Conservation (phyloP, 1,139 yeast genomes). For the Nadsonia commutata region DNA sequence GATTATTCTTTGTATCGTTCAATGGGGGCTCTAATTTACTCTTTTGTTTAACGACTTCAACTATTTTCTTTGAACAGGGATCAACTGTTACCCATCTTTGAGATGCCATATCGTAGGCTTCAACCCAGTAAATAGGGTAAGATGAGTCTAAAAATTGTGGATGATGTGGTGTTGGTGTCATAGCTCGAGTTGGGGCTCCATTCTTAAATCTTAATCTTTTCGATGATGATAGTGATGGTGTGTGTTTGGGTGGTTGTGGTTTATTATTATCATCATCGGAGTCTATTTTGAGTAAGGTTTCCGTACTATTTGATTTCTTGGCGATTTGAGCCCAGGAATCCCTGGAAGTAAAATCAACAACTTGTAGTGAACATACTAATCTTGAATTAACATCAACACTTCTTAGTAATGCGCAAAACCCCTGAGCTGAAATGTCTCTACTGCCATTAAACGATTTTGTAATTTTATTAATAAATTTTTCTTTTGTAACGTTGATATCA, state of each 20-base stretch:
- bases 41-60: slow-evolving; percentile 53
- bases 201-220: slow-evolving; percentile 3
- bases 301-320: too few relatives aligned
- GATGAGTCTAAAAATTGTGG: slow-evolving; percentile 5
- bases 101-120: slow-evolving; percentile 70
- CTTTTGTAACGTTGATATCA: slow-evolving; percentile 4
- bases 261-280: background rate
- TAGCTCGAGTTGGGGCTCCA: slow-evolving; percentile 1
- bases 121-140: slow-evolving; percentile 83
- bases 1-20: slow-evolving; percentile 40
- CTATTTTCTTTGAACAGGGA: slow-evolving; percentile 47
- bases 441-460: slow-evolving; percentile 34
- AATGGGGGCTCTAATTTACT: slow-evolving; percentile 68
- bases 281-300: background rate
- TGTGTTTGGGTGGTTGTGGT: slow-evolving; percentile 13
- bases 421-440: slow-evolving; percentile 73
- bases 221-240: slow-evolving; percentile 13
- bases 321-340: slow-evolving; percentile 2
- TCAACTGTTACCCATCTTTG: slow-evolving; percentile 78
- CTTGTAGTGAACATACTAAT: slow-evolving; percentile 69
- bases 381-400: slow-evolving; percentile 61
- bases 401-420: slow-evolving; percentile 64
- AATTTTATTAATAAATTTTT: slow-evolving; percentile 14
- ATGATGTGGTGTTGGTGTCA: background rate
- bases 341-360: slow-evolving; percentile 63